Conservation (phyloP, 2,329 filamentous ascomycete genomes). For the Alternaria sp. region DNA sequence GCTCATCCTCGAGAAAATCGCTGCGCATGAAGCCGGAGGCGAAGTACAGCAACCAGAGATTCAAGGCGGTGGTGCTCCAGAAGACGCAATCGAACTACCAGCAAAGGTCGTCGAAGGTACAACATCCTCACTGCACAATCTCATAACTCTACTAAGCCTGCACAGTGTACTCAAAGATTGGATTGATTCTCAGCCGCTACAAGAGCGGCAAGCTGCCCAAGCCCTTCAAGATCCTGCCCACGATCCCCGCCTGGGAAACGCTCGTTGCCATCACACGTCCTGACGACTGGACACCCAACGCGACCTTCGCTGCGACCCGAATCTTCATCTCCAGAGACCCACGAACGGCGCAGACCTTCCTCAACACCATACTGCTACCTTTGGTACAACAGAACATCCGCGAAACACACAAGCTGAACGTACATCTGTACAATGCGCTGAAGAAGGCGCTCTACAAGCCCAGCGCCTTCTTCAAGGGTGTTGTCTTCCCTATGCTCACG, state of each 20-base stretch:
- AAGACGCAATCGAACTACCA: slow-evolving; percentile 85
- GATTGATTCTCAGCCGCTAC: slow-evolving; percentile 86
- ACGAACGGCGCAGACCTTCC: slow-evolving; percentile 79
- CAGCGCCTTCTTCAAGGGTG: slow-evolving; percentile 93
- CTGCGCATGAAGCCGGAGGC: slow-evolving; percentile 79
- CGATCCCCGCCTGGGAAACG: slow-evolving; percentile 89
- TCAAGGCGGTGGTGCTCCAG: slow-evolving; percentile 64
- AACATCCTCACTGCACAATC: not conserved
- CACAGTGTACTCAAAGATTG: slow-evolving; percentile 86
- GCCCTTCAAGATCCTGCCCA: slow-evolving; percentile 95
- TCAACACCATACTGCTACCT: slow-evolving; percentile 85
- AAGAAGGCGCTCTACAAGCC: slow-evolving; percentile 96
- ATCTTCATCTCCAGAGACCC: slow-evolving; percentile 91
- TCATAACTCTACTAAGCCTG: slow-evolving; percentile 11
- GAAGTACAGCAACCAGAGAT: slow-evolving; percentile 52
- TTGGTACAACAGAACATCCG: slow-evolving; percentile 92
- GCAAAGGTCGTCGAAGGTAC: slow-evolving; percentile 80
- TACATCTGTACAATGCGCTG: slow-evolving; percentile 91
- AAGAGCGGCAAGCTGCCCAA: slow-evolving; percentile 97
- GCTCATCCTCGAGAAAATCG: slow-evolving; percentile 92
- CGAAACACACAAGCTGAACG: slow-evolving; percentile 92
- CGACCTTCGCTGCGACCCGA: slow-evolving; percentile 85
- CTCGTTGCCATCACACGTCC: slow-evolving; percentile 85
- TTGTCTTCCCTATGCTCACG: slow-evolving; percentile 87
- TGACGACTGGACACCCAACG: slow-evolving; percentile 78